phyloP scores from a whole-genome alignment of 192 early-diverging fungal genomes.

The Coemansia guatemalensis region DNA sequence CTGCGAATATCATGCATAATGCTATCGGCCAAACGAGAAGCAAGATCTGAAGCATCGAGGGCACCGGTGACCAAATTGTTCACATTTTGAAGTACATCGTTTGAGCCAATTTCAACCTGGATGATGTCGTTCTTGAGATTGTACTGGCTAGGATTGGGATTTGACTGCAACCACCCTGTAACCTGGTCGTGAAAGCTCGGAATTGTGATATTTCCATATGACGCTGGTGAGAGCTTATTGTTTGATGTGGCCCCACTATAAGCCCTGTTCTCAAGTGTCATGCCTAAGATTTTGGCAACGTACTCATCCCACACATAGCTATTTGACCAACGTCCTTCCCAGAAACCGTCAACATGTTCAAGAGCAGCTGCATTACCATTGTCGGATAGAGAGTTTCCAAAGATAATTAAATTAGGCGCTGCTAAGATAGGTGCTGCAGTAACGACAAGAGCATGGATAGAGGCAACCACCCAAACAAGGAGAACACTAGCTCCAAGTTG shows the following conservation, averaged over 20 bases:
- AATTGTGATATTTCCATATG: constrained; percentile 19
- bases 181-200: constrained; percentile 53
- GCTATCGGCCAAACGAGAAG: constrained; percentile 13
- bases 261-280: constrained; percentile 34
- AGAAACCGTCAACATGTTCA: constrained; percentile 13
- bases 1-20: constrained; percentile 31
- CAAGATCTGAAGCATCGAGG: constrained; percentile 21
- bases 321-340: constrained; percentile 42
- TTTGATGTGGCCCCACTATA: constrained; percentile 47
- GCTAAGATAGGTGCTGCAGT: constrained; percentile 29
- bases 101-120: constrained; percentile 42
- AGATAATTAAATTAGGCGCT: constrained; percentile 40
- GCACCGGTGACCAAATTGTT: constrained; percentile 16
- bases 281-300: constrained; percentile 33
- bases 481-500: constrained; percentile 16
- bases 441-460: constrained; percentile 18
- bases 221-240: constrained; percentile 41
- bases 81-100: constrained; percentile 34
- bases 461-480: constrained; percentile 17
- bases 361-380: constrained; percentile 25
- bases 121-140: constrained; percentile 43
- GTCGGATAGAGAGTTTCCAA: constrained; percentile 50
- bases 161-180: constrained; percentile 13
- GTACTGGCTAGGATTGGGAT: constrained; percentile 30
- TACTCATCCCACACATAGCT: constrained; percentile 54